phyloP scores from a whole-genome alignment of 805 yeast genomes.

The Ogataea nitratoaversa region DNA sequence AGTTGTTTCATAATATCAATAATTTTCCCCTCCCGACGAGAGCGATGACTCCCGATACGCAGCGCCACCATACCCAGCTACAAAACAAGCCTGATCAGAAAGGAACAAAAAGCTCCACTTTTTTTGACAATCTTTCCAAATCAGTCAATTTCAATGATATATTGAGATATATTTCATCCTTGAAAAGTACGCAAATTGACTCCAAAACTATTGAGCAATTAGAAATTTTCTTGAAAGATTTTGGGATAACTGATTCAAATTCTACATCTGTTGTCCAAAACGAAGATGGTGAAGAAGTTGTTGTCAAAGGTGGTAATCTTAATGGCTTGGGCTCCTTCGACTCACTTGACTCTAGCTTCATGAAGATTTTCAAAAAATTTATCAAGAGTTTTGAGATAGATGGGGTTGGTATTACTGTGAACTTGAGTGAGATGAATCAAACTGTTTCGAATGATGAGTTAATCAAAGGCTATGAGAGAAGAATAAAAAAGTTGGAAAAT shows the following conservation, averaged over 20 bases:
- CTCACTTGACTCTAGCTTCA: constrained; percentile 30
- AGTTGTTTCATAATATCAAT: constrained; percentile 29
- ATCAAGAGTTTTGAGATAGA: constrained; percentile 42
- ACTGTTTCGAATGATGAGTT: constrained; percentile 29
- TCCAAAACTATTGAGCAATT: constrained; percentile 33
- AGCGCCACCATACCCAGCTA: constrained; percentile 2
- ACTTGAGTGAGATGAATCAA: constrained; percentile 29
- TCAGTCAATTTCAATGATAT: constrained; percentile 29
- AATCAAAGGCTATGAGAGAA: constrained; percentile 58
- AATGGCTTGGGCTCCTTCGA: constrained; percentile 30
- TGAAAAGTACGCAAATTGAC: constrained; percentile 30
- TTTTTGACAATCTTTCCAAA: constrained; percentile 17
- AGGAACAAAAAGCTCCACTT: constrained; percentile 3
- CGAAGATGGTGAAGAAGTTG: constrained; percentile 20
- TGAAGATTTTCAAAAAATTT: constrained; percentile 38
- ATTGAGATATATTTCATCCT: constrained; percentile 32
- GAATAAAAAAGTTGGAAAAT: constrained; percentile 75
- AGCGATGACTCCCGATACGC: constrained; percentile 8
- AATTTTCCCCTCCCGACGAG: constrained; percentile 16
- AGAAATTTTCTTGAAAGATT: constrained; percentile 31
- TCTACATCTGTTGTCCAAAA: constrained; percentile 4
- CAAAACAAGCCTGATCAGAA: constrained; percentile 1
- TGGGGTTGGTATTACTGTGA: constrained; percentile 29
- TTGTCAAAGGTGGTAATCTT: constrained; percentile 20
- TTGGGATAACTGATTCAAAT: constrained; percentile 5